Conservation (phyloP, 1,284 basidiomycete species). For the Trichosporon sp. region DNA sequence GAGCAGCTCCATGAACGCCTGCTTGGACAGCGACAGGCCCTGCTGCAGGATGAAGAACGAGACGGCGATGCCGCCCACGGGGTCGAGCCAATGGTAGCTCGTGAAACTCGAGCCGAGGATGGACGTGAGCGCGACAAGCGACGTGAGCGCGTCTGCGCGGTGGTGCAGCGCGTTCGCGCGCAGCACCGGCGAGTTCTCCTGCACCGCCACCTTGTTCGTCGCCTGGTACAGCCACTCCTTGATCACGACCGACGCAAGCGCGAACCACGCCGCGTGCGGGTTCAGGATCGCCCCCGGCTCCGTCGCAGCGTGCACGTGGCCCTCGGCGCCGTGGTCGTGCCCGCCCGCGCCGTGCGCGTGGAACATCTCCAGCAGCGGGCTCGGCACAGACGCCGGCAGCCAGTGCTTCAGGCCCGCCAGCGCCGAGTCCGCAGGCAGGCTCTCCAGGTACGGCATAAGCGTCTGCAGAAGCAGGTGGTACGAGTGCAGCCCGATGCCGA, state of each 20-base stretch:
- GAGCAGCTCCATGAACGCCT: constrained; percentile 75
- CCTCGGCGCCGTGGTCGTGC: constrained; percentile 37
- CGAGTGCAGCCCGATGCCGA: constrained; percentile 90
- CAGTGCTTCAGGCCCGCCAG: constrained; percentile 35
- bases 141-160: constrained; percentile 88
- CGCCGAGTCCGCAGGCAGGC: constrained; percentile 43
- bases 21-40: constrained; percentile 65
- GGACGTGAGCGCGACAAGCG: constrained; percentile 77
- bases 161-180: constrained; percentile 84
- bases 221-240: constrained; percentile 92
- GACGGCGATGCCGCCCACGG: constrained; percentile 86
- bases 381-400: constrained; percentile 45
- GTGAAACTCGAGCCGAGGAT: constrained; percentile 81
- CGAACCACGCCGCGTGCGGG: constrained; percentile 96
- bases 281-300: constrained; percentile 58
- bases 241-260: constrained; percentile 67
- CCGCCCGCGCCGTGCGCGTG: constrained; percentile 53
- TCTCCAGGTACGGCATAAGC: constrained; percentile 49
- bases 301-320: constrained; percentile 26
- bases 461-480: constrained; percentile 56
- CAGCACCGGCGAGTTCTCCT: constrained; percentile 84
- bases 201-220: constrained; percentile 80
- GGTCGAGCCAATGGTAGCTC: constrained; percentile 74
- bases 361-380: constrained; percentile 48
- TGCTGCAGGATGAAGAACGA: constrained; percentile 84